phyloP scores from a whole-genome alignment of 768 basidiomycete genomes.

The Tylopilus subfusipes region DNA sequence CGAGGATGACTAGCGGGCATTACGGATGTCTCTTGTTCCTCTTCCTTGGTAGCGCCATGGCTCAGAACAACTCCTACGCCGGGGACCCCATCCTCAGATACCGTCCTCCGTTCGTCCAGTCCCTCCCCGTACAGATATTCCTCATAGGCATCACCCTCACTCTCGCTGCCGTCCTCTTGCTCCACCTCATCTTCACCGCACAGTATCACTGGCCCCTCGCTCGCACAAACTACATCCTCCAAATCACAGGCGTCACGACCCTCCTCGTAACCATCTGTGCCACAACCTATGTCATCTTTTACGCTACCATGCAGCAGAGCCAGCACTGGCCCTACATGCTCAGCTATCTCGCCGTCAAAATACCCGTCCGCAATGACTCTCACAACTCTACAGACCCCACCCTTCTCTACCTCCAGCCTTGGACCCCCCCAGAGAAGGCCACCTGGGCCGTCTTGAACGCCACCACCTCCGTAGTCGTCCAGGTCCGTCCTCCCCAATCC shows the following conservation, averaged over 20 bases:
- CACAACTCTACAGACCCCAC: slow-evolving; percentile 20
- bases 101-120: slow-evolving; percentile 79
- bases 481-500: slow-evolving; percentile 47
- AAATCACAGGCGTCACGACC: slow-evolving; percentile 77
- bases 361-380: slow-evolving; percentile 35
- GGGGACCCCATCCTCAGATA: slow-evolving; percentile 74
- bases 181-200: slow-evolving; percentile 91
- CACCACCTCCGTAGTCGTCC: slow-evolving; percentile 75
- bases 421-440: slow-evolving; percentile 62
- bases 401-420: slow-evolving; percentile 34
- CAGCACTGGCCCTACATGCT: slow-evolving; percentile 94
- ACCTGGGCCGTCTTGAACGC: slow-evolving; percentile 90
- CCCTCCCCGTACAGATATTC: slow-evolving; percentile 88
- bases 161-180: slow-evolving; percentile 77
- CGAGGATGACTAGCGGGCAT: background rate
- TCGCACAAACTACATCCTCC: slow-evolving; percentile 86
- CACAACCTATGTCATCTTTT: slow-evolving; percentile 72
- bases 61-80: slow-evolving; percentile 7
- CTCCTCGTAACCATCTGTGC: slow-evolving; percentile 76
- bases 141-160: slow-evolving; percentile 83
- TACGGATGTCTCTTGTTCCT: slow-evolving; percentile 2
- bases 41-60: slow-evolving; percentile 23
- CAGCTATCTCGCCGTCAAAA: slow-evolving; percentile 79
- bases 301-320: slow-evolving; percentile 56
- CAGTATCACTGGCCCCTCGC: slow-evolving; percentile 97